Evolutionary conservation across 1,139 yeast species (phyloP).

Genomic region (Blastobotrys arbuscula): DNA sequence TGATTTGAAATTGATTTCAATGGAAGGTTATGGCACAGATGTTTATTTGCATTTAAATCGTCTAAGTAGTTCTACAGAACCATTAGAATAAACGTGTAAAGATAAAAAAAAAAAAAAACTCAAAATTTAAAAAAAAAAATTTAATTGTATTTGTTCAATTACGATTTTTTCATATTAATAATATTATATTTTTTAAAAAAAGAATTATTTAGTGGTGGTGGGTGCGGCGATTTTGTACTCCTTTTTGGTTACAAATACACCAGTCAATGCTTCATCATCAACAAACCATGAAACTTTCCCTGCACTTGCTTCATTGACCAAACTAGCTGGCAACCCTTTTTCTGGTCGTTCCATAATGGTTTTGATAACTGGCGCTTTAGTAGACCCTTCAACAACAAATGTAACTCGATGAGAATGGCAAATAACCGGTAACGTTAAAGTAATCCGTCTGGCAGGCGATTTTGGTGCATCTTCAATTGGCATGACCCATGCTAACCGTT

Average conservation of each 20-base stretch:
- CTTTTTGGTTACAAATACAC: slow-evolving; percentile 70
- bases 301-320: slow-evolving; percentile 93
- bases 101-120: neutral
- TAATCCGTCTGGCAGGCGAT: slow-evolving; percentile 83
- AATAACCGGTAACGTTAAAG: slow-evolving; percentile 90
- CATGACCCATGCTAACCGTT: slow-evolving; percentile 91
- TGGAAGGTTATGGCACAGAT: slow-evolving; percentile 96
- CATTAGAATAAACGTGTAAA: slow-evolving; percentile 33
- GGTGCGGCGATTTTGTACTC: slow-evolving; percentile 48
- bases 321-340: slow-evolving; percentile 88
- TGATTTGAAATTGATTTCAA: slow-evolving; percentile 74
- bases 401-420: slow-evolving; percentile 91
- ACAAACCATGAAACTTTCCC: slow-evolving; percentile 98
- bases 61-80: slow-evolving; percentile 45
- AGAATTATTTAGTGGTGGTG: neutral
- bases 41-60: slow-evolving; percentile 79
- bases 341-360: slow-evolving; percentile 97
- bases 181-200: neutral
- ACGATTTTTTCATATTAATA: neutral
- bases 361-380: slow-evolving; percentile 89
- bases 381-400: slow-evolving; percentile 92
- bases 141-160: no score
- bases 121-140: neutral
- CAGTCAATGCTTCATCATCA: slow-evolving; percentile 89
- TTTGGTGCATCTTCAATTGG: slow-evolving; percentile 91